Evolutionary conservation across 352 stramenopile species (phyloP), one percentile per base, ranked within the genome.

Genomic region (Pythium graminicola): DNA sequence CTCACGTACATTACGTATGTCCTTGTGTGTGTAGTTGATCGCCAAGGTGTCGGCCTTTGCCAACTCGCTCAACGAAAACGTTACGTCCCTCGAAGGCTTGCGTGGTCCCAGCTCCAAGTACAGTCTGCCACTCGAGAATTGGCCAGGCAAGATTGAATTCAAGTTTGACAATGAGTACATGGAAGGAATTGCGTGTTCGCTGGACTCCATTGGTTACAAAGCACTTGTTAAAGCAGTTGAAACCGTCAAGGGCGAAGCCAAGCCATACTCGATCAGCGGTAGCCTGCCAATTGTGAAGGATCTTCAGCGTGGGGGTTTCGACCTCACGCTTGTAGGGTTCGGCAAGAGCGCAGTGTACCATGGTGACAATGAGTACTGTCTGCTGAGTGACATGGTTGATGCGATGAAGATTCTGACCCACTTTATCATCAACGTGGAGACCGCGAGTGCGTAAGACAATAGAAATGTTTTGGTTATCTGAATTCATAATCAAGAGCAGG

Each of bases 321-420:
- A 93, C 54, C 57, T 90, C 56, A 88, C 73, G 10, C 78, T 93
- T 20, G 69, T 85, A n/a, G 78, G 78, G 36, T 93, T 89, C 47
- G 80, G 80, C 50, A 85, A 85, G 64, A 89, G 73, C 56, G 70
- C 80, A 0, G 78, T 89, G 22, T 96, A 97, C 61, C 89, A 97
- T 67, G 89, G 85, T 13, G 88, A 97, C 68, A 96, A 97, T 61
- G 89, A 97, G 64, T 96, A 85, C 68, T 96, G 85, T 49, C 69
- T 60, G 42, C 64, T 97, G 33, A 90, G 64, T 49, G 83, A 94
- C 50, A 95, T 97, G 76, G 70, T 76, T 50, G 69, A 95, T 49
- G 88, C 85, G 10, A 62, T 89, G 23, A 82, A 89, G 69, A 95
- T 97, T 54, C 72, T 96, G 13, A 70, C 85, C 22, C 72, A 65